Conservation (phyloP, 257 asterid species). For the Solanum etuberosum region DNA sequence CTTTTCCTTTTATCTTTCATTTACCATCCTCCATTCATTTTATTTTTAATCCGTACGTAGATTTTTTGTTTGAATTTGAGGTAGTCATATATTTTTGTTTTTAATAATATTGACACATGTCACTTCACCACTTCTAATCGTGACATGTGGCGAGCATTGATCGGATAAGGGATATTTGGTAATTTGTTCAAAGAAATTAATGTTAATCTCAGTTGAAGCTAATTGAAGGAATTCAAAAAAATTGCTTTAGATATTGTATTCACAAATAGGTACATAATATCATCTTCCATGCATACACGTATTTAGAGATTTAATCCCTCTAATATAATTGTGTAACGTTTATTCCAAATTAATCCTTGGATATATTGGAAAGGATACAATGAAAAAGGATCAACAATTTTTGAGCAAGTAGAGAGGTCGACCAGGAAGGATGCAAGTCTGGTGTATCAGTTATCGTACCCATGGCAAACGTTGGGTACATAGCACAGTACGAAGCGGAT, state of each 20-base stretch:
- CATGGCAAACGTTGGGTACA: fast-evolving
- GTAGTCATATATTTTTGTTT: background rate
- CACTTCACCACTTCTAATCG: background rate
- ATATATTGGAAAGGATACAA: background rate
- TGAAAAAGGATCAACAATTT: background rate
- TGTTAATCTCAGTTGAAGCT: background rate
- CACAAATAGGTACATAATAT: background rate
- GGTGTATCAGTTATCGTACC: background rate
- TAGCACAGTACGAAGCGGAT: background rate
- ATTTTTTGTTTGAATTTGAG: background rate
- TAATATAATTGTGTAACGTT: background rate
- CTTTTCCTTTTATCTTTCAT: background rate
- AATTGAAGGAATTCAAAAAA: background rate
- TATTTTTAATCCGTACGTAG: background rate
- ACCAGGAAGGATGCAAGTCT: background rate
- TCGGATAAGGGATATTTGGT: background rate
- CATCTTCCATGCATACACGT: background rate
- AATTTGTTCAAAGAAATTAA: background rate
- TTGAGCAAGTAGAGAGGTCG: background rate
- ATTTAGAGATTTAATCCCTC: background rate
- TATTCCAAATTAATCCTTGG: background rate
- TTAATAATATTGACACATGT: background rate
- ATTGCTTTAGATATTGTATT: background rate
- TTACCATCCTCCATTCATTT: conserved; percentile 17
- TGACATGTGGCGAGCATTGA: background rate